phyloP scores from a whole-genome alignment of 139 green algal species.

The Chara braunii region DNA sequence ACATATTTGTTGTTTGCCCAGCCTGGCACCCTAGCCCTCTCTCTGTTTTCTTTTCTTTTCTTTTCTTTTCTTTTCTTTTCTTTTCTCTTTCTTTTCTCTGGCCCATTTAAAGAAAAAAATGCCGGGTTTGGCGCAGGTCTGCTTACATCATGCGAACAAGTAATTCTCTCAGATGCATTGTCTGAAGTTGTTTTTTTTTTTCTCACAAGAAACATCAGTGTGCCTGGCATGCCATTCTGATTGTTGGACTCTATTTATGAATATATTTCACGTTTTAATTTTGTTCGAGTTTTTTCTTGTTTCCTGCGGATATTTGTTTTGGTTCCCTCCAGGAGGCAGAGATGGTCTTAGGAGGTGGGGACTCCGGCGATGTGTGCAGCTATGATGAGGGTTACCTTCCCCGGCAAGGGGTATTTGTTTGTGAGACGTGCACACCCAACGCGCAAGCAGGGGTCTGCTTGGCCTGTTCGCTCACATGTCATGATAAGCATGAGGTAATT shows the following conservation, averaged over 20 bases:
- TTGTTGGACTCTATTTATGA: not conserved
- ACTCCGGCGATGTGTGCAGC: conserved; percentile 28
- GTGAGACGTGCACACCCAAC: conserved; percentile 26
- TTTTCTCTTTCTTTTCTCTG: not conserved
- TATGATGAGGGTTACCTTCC: conserved; percentile 31
- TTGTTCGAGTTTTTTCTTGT: not conserved
- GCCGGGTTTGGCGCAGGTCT: not conserved
- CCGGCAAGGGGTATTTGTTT: conserved; percentile 39
- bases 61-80: not conserved
- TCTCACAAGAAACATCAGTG: not conserved
- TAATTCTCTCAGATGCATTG: not conserved
- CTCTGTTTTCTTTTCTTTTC: not conserved
- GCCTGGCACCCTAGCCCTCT: no score
- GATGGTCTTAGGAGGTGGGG: conserved; percentile 22
- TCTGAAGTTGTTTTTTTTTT: not conserved
- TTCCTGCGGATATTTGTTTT: not conserved
- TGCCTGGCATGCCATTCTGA: not conserved
- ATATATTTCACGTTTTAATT: not conserved
- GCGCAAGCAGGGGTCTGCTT: conserved; percentile 29
- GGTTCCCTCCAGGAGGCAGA: conserved; percentile 33
- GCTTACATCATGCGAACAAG: not conserved
- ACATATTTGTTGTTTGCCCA: no score
- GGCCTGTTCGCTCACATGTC: conserved; percentile 30
- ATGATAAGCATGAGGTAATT: conserved; percentile 28
- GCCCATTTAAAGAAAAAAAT: not conserved